These are phyloP conservation scores for Beverwykella pulmonaria DNA, from an alignment of 495 filamentous ascomycete genomes.

Conservation along the genomic window DNA sequence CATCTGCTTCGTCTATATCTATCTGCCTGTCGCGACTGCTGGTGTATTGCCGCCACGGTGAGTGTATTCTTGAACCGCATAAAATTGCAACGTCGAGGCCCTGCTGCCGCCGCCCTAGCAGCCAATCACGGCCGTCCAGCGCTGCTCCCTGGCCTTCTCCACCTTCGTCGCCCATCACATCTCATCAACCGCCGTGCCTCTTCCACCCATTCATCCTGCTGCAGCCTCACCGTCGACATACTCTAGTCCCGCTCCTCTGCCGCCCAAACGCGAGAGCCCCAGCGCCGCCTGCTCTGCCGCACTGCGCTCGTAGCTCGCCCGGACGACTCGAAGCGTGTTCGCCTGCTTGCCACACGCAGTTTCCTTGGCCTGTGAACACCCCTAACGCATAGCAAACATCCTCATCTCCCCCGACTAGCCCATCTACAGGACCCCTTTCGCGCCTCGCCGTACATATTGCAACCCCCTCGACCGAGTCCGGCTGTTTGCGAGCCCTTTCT, in stretches of 20 bases:
- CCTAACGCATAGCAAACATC: conserved; percentile 36
- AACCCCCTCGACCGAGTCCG: conserved; percentile 13
- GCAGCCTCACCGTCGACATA: conserved; percentile 28
- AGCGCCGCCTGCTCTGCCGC: conserved; percentile 1
- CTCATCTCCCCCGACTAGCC: conserved; percentile 21
- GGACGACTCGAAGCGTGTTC: conserved; percentile 10
- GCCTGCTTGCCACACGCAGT: conserved; percentile 37
- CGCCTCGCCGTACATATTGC: not conserved
- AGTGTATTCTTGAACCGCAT: not conserved
- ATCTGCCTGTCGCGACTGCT: not conserved
- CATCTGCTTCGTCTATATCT: not conserved
- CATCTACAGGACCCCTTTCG: conserved; percentile 21
- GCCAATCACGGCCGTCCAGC: conserved; percentile 12
- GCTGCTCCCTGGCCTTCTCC: conserved; percentile 10
- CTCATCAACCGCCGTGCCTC: conserved; percentile 14
- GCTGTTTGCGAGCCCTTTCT: conserved; percentile 16
- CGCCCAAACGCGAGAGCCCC: not conserved
- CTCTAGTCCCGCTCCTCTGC: conserved; percentile 2
- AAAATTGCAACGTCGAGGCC: conserved; percentile 7
- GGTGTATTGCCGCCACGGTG: not conserved
- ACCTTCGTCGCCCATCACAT: conserved; percentile 9
- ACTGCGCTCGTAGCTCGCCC: not conserved
- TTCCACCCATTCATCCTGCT: conserved; percentile 22
- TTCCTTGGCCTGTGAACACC: conserved; percentile 28
- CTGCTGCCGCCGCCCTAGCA: not conserved